Evolutionary conservation across 1,284 basidiomycete species (phyloP), one percentile per base, ranked within the genome.

Genomic region (Somion occarium): DNA sequence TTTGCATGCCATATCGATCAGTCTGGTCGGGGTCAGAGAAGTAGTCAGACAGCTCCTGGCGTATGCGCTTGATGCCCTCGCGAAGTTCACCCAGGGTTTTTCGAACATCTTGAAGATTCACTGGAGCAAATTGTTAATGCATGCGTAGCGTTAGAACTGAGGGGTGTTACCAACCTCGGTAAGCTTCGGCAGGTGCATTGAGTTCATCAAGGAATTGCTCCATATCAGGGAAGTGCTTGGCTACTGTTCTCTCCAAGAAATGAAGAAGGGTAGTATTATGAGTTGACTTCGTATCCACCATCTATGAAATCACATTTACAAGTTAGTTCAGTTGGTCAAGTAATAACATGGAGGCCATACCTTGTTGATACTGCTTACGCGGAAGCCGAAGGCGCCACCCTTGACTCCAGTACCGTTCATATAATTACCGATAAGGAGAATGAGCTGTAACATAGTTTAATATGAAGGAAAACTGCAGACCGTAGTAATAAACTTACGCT

Each of bases 381-480:
- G 87, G 82, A 99, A 99, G 51, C 96, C 96, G 63, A 93, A 97
- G 0, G 97, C 97, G 24, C 95, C 96, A 55, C 96, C 96, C 66
- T 98, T 98, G 62, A 94, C 83, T 56, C 95, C 94, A 39, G 93
- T 91, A 22, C 94, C 93, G 66, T 99, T 99, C 84, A 99, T 93
- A 67, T 93, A 99, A 68, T 99, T 99, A 55, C 96, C 96, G 64
- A 99, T 85, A 60, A 97, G 80, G 11, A 99, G 81, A 57, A 99
- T 96, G 44, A 98, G 76, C 89, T 93, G 56, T 5, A n/a, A 45
- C 46, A 43, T 19, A 18, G 38, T 19, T 25, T 37, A 5, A 13
- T 22, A 53, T 46, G 44, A 38, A 7, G 27, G 5, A 15, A 20
- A 39, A 27, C n/a, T 41, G 50, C 45, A 63, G 38, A 37, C 48